Base-by-base conservation (phyloP, 345 rosid genomes). In the Bruguiera sexangula region DNA sequence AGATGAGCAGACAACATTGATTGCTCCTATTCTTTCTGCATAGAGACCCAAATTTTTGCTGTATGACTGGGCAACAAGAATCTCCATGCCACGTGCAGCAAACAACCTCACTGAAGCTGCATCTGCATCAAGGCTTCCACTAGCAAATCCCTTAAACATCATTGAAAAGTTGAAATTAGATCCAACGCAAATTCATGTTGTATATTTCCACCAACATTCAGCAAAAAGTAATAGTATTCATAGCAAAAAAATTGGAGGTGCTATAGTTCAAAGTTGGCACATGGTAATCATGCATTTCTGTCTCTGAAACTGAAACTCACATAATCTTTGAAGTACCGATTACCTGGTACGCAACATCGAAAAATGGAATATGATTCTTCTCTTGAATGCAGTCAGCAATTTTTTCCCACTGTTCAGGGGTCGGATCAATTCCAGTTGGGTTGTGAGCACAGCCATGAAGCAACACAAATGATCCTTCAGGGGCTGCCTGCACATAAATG, bases 391-490 rank as follows among this genome's bases (percentile, higher is more conserved):
- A 86, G 82, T 92, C 91, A 29, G 96, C 96, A 82, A 92, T 90
- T 72, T 82, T 81, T 62, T 85, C 89, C 97, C 99, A 95, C 63
- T 95, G 99, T 54, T 87, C 94, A 63, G 85, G 94, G 34, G 96
- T 95, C 76, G 94, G 97, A 83, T 95, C 97, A 65, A 95, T 95
- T 30, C 99, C 99, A 7, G 97, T 95, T 72, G 99, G 97, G 83
- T 95, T 95, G 86, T 92, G 99, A 67, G 99, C 99, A 86, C 99
- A 95, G 57, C 99, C 99, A 71, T 95, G 99, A 61, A 95, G 99
- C 86, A 92, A 75, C 54, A 95, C 73, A 82, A 92, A 95, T 52
- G 97, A 91, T 76, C 95, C 97, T 73, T 88, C 96, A 30, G 97
- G 93, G 24, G 99, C 97, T 58, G 84, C 96, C 97, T 95, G 92